Conservation (phyloP, 129 eudicot genomes). For the Chrysanthemum lavandulifolium region DNA sequence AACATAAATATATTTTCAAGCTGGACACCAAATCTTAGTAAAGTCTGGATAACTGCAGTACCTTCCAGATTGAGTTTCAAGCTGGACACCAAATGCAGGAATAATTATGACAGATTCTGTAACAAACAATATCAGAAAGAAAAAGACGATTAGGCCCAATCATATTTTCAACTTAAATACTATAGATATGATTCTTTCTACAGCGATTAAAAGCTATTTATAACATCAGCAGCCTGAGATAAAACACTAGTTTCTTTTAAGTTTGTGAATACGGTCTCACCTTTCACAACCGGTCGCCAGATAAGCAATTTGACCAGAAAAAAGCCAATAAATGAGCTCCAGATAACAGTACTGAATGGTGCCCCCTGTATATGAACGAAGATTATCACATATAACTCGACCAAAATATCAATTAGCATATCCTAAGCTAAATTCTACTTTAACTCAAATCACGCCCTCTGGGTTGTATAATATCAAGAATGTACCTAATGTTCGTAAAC, state of each 20-base stretch:
- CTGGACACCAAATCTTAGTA: constrained; percentile 1
- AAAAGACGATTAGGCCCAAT: not conserved
- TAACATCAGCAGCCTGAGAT: not conserved
- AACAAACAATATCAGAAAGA: constrained; percentile 20
- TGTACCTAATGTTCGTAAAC: no score
- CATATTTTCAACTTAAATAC: not conserved
- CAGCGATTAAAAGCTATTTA: not conserved
- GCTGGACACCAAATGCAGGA: constrained; percentile 87
- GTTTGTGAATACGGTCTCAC: constrained; percentile 24
- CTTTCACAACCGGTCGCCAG: constrained; percentile 44
- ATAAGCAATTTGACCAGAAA: constrained; percentile 37
- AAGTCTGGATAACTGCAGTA: constrained; percentile 24
- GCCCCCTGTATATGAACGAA: constrained; percentile 24
- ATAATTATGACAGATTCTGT: constrained; percentile 81
- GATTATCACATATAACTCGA: constrained; percentile 2
- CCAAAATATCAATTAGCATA: not conserved
- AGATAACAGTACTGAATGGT: constrained; percentile 28
- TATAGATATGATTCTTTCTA: not conserved
- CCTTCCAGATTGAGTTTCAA: constrained; percentile 84
- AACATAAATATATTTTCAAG: no score
- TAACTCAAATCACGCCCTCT: not conserved
- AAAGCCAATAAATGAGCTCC: constrained; percentile 32
- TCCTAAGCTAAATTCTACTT: not conserved
- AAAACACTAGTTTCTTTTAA: not conserved
- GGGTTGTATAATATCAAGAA: not conserved